A percentile compares a stretch with the other conserved stretches of the same genome.
These are phyloP conservation scores for Kodamaea nitidulidarum DNA, from an alignment of 805 yeast genomes.

Conservation along the genomic window DNA sequence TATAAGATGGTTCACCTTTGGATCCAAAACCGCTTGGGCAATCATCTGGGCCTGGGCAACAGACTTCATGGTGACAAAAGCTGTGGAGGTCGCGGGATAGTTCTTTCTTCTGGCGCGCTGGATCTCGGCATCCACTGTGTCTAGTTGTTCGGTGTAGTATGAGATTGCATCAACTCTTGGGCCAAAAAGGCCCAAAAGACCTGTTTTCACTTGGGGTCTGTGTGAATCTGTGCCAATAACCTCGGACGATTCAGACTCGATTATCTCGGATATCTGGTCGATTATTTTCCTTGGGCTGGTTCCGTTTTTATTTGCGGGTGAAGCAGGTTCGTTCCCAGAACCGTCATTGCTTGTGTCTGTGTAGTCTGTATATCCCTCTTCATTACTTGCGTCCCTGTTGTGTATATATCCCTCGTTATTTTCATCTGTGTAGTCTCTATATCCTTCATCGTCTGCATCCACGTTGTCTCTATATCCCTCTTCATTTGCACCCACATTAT, in stretches of 20 bases:
- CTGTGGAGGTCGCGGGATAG: slow-evolving; percentile 82
- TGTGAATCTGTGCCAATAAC: too few relatives aligned
- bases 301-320: too few relatives aligned
- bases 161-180: slow-evolving; percentile 76
- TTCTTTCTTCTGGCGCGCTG: slow-evolving; percentile 58
- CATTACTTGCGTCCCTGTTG: too few relatives aligned
- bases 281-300: too few relatives aligned
- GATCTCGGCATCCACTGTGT: slow-evolving; percentile 68
- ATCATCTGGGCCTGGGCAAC: slow-evolving; percentile 96
- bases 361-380: too few relatives aligned
- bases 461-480: not conserved
- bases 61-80: slow-evolving; percentile 90
- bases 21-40: slow-evolving; percentile 92
- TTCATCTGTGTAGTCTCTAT: too few relatives aligned
- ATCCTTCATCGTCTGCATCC: not conserved
- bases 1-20: slow-evolving; percentile 76
- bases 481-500: not conserved
- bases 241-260: slow-evolving; percentile 13
- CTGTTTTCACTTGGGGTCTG: slow-evolving; percentile 63
- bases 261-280: slow-evolving; percentile 25
- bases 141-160: slow-evolving; percentile 64
- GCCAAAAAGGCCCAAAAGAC: slow-evolving; percentile 63
- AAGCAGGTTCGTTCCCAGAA: too few relatives aligned
- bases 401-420: too few relatives aligned
- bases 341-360: too few relatives aligned